Conservation (phyloP, 441 rosid genomes). For the Pelargonium cotyledonis region DNA sequence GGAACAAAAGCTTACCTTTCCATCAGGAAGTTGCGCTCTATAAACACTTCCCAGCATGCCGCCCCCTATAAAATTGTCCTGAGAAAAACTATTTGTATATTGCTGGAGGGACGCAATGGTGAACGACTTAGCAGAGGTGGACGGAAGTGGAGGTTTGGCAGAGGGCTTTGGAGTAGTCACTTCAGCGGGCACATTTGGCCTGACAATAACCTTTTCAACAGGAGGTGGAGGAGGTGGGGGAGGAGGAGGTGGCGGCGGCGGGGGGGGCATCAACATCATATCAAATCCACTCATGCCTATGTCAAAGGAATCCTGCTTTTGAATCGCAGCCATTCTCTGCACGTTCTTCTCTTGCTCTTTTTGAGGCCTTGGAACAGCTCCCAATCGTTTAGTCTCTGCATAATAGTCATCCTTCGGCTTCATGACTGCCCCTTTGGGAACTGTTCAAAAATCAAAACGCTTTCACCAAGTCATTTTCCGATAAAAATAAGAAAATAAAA, state of each 20-base stretch:
- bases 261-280: constrained; percentile 17
- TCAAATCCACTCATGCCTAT: constrained; percentile 25
- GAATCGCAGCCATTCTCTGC: constrained; percentile 26
- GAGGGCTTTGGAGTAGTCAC: constrained; percentile 22
- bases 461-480: background rate
- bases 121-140: constrained; percentile 43
- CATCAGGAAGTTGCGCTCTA: constrained; percentile 73
- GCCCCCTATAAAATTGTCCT: constrained; percentile 71
- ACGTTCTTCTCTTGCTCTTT: constrained; percentile 29
- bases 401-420: constrained; percentile 33
- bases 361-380: constrained; percentile 26
- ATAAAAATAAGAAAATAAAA: constrained; percentile 7
- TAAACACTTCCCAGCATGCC: constrained; percentile 97
- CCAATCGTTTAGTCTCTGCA: constrained; percentile 32
- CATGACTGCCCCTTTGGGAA: constrained; percentile 33
- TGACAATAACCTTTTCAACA: constrained; percentile 33
- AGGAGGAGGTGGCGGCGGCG: constrained; percentile 25
- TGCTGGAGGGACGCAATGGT: constrained; percentile 90
- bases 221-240: constrained; percentile 36
- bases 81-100: constrained; percentile 91
- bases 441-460: constrained; percentile 23
- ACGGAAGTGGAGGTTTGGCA: constrained; percentile 32
- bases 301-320: constrained; percentile 17
- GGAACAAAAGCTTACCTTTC: constrained; percentile 49
- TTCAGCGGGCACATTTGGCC: constrained; percentile 28